These are phyloP conservation scores for Chaetomium cochliodes DNA, from an alignment of 495 filamentous ascomycete species.

Conservation along the genomic window DNA sequence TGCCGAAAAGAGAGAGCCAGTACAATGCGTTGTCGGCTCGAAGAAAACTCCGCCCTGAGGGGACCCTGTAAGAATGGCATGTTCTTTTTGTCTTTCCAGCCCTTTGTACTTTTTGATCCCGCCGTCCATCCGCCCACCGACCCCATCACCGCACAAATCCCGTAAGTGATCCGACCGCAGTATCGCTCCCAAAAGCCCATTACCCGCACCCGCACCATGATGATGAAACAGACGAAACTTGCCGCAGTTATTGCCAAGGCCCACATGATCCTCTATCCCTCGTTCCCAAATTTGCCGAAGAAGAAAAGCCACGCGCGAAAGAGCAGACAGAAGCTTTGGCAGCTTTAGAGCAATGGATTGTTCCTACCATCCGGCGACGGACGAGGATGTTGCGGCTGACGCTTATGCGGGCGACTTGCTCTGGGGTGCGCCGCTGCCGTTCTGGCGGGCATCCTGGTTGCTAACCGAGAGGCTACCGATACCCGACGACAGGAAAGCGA, in stretches of 20 bases:
- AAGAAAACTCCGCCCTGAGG: conserved; percentile 37
- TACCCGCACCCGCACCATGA: conserved; percentile 24
- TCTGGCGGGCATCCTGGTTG: conserved; percentile 78
- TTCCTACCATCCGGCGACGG: conserved; percentile 16
- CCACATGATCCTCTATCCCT: conserved; percentile 37
- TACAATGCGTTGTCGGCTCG: conserved; percentile 39
- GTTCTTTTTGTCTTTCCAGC: conserved; percentile 49
- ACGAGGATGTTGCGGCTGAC: neutral
- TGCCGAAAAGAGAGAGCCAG: conserved; percentile 34
- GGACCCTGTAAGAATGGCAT: conserved; percentile 37
- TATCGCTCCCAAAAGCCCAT: conserved; percentile 36
- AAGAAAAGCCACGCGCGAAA: conserved; percentile 31
- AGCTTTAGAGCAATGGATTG: conserved; percentile 21
- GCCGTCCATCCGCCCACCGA: conserved; percentile 28
- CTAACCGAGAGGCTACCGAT: conserved; percentile 78
- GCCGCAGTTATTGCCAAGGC: conserved; percentile 42
- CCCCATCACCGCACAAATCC: conserved; percentile 24
- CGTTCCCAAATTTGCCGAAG: conserved; percentile 32
- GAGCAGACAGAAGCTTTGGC: conserved; percentile 24
- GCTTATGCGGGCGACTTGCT: conserved; percentile 64
- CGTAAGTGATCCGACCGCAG: conserved; percentile 28
- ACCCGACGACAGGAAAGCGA: conserved; percentile 82
- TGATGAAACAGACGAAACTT: conserved; percentile 39
- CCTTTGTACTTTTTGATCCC: conserved; percentile 37
- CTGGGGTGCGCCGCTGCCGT: conserved; percentile 61